These are phyloP conservation scores for Trypanosoma brucei DNA, from an alignment of 208 protist species.

Conservation along the genomic window DNA sequence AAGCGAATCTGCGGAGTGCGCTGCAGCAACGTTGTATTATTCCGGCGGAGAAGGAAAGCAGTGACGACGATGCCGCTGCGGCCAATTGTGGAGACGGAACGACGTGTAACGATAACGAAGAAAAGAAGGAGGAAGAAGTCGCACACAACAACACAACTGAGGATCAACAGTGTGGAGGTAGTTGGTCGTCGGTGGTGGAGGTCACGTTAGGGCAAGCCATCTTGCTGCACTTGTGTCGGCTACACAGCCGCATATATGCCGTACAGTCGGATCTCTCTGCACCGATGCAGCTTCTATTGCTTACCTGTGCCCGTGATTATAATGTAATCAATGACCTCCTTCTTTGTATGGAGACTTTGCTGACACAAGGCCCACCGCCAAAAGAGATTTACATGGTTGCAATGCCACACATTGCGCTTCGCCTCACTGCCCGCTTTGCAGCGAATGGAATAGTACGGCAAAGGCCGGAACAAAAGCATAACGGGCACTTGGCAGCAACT, in stretches of 20 bases:
- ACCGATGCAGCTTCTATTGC: conserved; percentile 51
- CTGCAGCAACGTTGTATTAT: conserved; percentile 34
- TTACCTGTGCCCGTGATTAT: conserved; percentile 55
- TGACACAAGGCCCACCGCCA: conserved; percentile 25
- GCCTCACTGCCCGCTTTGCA: conserved; percentile 30
- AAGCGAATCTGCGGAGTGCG: conserved; percentile 18
- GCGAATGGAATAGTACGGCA: conserved; percentile 22
- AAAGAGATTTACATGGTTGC: conserved; percentile 32
- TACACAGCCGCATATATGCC: conserved; percentile 55
- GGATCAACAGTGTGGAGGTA: background rate
- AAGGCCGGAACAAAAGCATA: conserved; percentile 1
- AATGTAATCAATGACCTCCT: conserved; percentile 72
- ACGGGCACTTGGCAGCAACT: background rate
- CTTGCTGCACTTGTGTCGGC: conserved; percentile 66
- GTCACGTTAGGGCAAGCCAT: conserved; percentile 56
- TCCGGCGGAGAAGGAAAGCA: conserved; percentile 21
- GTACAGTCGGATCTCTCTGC: conserved; percentile 73
- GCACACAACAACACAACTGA: background rate
- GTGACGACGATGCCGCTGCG: conserved; percentile 18
- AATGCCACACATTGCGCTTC: conserved; percentile 48
- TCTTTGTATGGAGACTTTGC: conserved; percentile 37
- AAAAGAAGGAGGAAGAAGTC: conserved; percentile 9
- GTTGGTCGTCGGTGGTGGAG: background rate
- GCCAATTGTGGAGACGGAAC: conserved; percentile 5
- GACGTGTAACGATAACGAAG: background rate